These are phyloP conservation scores for Lipomyces chichibuensis DNA, from an alignment of 805 yeast genomes.

Conservation along the genomic window DNA sequence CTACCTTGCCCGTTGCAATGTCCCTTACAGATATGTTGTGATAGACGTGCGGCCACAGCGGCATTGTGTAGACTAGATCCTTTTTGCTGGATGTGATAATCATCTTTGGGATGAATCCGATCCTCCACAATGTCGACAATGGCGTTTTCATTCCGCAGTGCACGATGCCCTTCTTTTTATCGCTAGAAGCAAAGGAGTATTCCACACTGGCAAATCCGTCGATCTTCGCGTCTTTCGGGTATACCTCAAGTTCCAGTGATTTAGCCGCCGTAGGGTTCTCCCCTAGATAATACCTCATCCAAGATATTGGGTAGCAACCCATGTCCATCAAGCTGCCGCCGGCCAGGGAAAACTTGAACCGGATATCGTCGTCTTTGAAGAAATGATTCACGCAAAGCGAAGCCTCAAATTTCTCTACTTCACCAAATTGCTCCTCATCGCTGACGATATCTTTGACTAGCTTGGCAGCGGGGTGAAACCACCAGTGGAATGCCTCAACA, in stretches of 20 bases:
- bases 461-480: slow-evolving; percentile 28
- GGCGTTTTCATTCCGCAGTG: slow-evolving; percentile 24
- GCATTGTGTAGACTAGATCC: slow-evolving; percentile 16
- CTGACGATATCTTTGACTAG: slow-evolving; percentile 18
- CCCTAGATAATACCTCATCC: slow-evolving; percentile 27
- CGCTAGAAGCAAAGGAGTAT: slow-evolving; percentile 18
- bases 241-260: background rate
- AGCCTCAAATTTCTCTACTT: slow-evolving; percentile 21
- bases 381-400: slow-evolving; percentile 6
- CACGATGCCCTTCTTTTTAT: slow-evolving; percentile 10
- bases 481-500: slow-evolving; percentile 34
- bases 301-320: slow-evolving; percentile 35
- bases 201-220: slow-evolving; percentile 21
- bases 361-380: slow-evolving; percentile 10
- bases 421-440: slow-evolving; percentile 26
- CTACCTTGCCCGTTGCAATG: slow-evolving; percentile 16
- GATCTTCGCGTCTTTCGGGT: slow-evolving; percentile 16
- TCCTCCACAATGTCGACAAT: slow-evolving; percentile 1
- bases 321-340: slow-evolving; percentile 33
- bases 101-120: slow-evolving; percentile 21
- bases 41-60: slow-evolving; percentile 21
- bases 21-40: slow-evolving; percentile 29
- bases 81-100: slow-evolving; percentile 28
- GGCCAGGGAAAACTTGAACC: slow-evolving; percentile 19
- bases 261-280: slow-evolving; percentile 28